Percentiles rank a stretch among this genome's conserved stretches.
Conservation (phyloP, 2,329 filamentous ascomycete species). For the Epichloe gansuensis region DNA sequence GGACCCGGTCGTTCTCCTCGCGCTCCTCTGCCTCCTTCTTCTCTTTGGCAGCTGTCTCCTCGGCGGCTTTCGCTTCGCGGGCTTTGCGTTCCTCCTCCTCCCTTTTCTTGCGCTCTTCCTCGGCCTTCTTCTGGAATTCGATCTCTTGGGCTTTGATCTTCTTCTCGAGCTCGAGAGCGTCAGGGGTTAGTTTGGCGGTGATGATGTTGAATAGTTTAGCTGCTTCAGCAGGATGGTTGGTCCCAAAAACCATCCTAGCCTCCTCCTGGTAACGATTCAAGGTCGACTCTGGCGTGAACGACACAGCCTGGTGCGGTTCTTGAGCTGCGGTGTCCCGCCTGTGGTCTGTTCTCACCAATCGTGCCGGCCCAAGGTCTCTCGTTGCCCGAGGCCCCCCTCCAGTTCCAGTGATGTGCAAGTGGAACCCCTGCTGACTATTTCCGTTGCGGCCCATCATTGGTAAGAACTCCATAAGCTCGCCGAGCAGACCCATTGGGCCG, state of each 20-base stretch:
- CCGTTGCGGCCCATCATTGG: constrained; percentile 32
- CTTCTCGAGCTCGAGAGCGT: constrained; percentile 71
- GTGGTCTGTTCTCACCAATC: constrained; percentile 32
- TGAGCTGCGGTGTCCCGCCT: constrained; percentile 34
- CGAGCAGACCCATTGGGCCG: constrained; percentile 41
- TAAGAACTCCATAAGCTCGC: constrained; percentile 42
- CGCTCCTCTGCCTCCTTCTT: constrained; percentile 60
- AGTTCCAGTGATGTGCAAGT: constrained; percentile 44
- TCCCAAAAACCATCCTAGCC: constrained; percentile 71
- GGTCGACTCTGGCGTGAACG: constrained; percentile 62
- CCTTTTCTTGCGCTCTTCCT: constrained; percentile 48
- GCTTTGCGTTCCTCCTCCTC: constrained; percentile 53
- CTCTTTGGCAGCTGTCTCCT: constrained; percentile 52
- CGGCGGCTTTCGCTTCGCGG: constrained; percentile 59
- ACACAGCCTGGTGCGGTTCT: constrained; percentile 61
- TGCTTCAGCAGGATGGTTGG: constrained; percentile 49
- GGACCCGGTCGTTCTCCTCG: constrained; percentile 30
- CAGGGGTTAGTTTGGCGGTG: constrained; percentile 62
- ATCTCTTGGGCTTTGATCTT: constrained; percentile 50
- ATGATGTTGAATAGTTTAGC: constrained; percentile 56
- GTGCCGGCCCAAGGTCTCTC: constrained; percentile 32
- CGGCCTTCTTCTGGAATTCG: constrained; percentile 32
- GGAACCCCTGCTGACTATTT: constrained; percentile 39
- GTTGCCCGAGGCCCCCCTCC: constrained; percentile 35
- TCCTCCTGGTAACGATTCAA: constrained; percentile 78